Base-by-base conservation (phyloP, 2,329 filamentous ascomycete species). In the Neopestalotiopsis sp. region DNA sequence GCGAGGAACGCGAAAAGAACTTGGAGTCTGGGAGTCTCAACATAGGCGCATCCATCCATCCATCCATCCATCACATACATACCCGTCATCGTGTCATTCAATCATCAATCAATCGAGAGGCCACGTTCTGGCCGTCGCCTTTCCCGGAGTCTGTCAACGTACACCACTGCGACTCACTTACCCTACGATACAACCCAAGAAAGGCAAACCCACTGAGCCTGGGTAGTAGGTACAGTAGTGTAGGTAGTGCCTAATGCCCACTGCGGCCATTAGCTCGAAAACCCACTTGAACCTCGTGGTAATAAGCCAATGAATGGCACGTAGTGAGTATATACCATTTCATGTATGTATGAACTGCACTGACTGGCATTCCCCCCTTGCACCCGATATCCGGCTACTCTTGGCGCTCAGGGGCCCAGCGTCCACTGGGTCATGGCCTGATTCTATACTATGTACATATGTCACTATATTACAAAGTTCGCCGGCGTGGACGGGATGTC, bases 321-420 rank as follows among this genome's bases (percentile, higher is more conserved):
- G 49, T 34, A n/a, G 24, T 30, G 24, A 30, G 30, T 59, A 59
- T 34, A 59, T n/a, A 59, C 30, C 24, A 3, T 34, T 59, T 34
- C 20, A 59, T 56, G 24, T 24, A 56, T 56, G 49, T n/a, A n/a
- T 59, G 24, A 30, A 59, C 24, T 17, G 30, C 24, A 30, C 57
- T 59, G 30, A 34, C 57, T 59, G 14, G 28, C 45, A 17, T n/a
- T 53, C 20, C 45, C 45, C 45, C 30, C 32, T 40, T 34, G 28
- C 30, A 62, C 59, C 59, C 59, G 59, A 62, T 62, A 62, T 62
- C 59, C 59, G 59, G 59, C 12, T 20, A 3, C 28, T 34, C 59
- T 62, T 62, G 28, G 32, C 34, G 32, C 57, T 59, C 24, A 34
- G 57, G 24, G 24, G 57, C 57, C 24, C 57, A 17, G 30, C 57